Conservation (phyloP, 805 yeast genomes). For the Schwanniomyces yamadae region DNA sequence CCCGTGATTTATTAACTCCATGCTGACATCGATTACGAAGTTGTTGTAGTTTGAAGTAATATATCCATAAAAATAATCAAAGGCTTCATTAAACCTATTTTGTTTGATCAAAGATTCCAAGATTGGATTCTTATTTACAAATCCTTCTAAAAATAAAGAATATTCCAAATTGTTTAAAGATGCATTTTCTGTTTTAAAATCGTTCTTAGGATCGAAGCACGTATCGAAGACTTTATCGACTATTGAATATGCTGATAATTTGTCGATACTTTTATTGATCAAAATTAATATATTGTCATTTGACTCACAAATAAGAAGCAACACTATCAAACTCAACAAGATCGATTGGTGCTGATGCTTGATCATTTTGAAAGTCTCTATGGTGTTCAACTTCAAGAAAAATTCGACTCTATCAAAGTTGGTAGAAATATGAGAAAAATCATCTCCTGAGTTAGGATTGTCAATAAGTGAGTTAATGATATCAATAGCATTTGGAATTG, state of each 20-base stretch:
- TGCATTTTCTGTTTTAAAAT: slow-evolving; percentile 8
- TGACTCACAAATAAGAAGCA: slow-evolving; percentile 34
- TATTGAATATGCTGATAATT: slow-evolving; percentile 25
- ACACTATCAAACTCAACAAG: slow-evolving; percentile 26
- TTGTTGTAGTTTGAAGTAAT: slow-evolving; percentile 21
- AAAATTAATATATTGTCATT: slow-evolving; percentile 25
- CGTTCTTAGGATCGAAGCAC: slow-evolving; percentile 16
- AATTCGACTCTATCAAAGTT: slow-evolving; percentile 3
- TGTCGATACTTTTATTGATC: slow-evolving; percentile 21
- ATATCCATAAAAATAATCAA: slow-evolving; percentile 22
- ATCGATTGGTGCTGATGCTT: slow-evolving; percentile 26
- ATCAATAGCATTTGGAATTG: slow-evolving; percentile 25
- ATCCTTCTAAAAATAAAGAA: slow-evolving; percentile 31
- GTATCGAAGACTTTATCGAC: slow-evolving; percentile 26
- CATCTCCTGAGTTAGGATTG: neutral
- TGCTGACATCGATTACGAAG: slow-evolving; percentile 36
- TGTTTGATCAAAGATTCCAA: slow-evolving; percentile 18
- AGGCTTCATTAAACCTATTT: slow-evolving; percentile 22
- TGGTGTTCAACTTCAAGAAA: slow-evolving; percentile 20
- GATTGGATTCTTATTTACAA: slow-evolving; percentile 18
- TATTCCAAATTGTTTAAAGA: slow-evolving; percentile 20
- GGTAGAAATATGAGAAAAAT: neutral
- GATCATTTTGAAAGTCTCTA: slow-evolving; percentile 28
- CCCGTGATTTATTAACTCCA: slow-evolving; percentile 27
- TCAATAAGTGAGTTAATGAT: slow-evolving; percentile 23